phyloP scores from a whole-genome alignment of 306 rosid genomes.

The Ceratonia siliqua region DNA sequence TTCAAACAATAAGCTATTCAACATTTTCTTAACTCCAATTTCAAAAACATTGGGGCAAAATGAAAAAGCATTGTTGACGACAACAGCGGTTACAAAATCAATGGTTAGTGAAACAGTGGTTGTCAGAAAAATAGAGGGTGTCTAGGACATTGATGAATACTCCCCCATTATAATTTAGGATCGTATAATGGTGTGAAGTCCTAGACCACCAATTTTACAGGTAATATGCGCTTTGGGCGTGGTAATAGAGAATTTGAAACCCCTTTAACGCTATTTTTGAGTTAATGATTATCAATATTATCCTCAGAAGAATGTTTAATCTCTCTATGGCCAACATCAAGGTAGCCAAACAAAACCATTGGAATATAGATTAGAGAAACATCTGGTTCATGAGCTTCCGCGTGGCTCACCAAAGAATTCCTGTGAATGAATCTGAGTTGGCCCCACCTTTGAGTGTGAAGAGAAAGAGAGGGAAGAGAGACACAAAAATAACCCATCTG shows the following conservation, averaged over 20 bases:
- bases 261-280: slow-evolving; percentile 33
- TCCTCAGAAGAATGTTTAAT: slow-evolving; percentile 29
- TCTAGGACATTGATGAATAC: not conserved
- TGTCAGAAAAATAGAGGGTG: slow-evolving; percentile 34
- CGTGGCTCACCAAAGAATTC: slow-evolving; percentile 26
- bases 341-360: not conserved
- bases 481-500: slow-evolving; percentile 7
- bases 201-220: slow-evolving; percentile 29
- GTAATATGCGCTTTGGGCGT: slow-evolving; percentile 29
- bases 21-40: not conserved
- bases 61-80: slow-evolving; percentile 12
- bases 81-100: slow-evolving; percentile 4
- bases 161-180: slow-evolving; percentile 21
- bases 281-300: slow-evolving; percentile 20
- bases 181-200: slow-evolving; percentile 16
- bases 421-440: slow-evolving; percentile 32
- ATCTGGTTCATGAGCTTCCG: slow-evolving; percentile 21
- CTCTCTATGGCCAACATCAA: not conserved
- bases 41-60: not conserved
- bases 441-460: slow-evolving; percentile 27
- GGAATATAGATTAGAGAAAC: not conserved
- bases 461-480: not conserved
- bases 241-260: slow-evolving; percentile 39
- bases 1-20: too few relatives aligned
- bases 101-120: slow-evolving; percentile 27